Base-by-base conservation (phyloP, 805 yeast genomes). In the Yarrowia bubula region DNA sequence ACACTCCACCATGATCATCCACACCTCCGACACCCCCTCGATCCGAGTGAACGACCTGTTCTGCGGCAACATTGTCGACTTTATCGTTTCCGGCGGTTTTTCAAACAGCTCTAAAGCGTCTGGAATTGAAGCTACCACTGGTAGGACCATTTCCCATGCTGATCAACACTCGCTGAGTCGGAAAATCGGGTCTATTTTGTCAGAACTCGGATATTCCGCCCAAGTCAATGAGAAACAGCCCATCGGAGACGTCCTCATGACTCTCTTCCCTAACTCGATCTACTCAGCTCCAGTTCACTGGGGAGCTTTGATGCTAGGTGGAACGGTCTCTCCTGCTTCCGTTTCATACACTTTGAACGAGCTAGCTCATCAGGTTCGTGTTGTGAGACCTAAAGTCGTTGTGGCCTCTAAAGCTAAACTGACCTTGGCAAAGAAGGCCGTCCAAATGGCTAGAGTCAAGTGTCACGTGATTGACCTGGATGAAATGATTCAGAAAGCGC, bases 1-100 rank as follows among this genome's bases (percentile, higher is more conserved):
- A 22, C 14, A 4, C 10, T 14, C 3, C 53, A 32, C 13, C 6
- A 50, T 50, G 57, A 38, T 13, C 46, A 55, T 55, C 41, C 61
- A 55, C 47, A 31, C 46, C 1, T 55, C 61, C 15, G 33, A 15
- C 14, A 55, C 61, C 11, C 47, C 61, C n/a, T 39, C 47, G 3
- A 55, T 55, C 18, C 47, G 38, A 15, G 61, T 50, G 42, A 50
- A 50, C 32, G 42, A 50, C 18, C 61, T 55, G 13, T 55, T 39
- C 6, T 28, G 47, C 17, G 61, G 61, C 11, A 39, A 39, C 15
- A 41, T 55, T 8, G 13, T n/a, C 11, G 61, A 55, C 61, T 55
- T 39, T 7, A 39, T 55, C 15, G 41, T 31, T 32, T 22, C 18
- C 3, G 61, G 61, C 9, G 61, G 61, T 4, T 47, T 39, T 28